Evolutionary conservation across 2,329 filamentous ascomycete genomes (phyloP), one percentile per base, ranked within the genome.

Genomic region (Aspergillus caelatus): DNA sequence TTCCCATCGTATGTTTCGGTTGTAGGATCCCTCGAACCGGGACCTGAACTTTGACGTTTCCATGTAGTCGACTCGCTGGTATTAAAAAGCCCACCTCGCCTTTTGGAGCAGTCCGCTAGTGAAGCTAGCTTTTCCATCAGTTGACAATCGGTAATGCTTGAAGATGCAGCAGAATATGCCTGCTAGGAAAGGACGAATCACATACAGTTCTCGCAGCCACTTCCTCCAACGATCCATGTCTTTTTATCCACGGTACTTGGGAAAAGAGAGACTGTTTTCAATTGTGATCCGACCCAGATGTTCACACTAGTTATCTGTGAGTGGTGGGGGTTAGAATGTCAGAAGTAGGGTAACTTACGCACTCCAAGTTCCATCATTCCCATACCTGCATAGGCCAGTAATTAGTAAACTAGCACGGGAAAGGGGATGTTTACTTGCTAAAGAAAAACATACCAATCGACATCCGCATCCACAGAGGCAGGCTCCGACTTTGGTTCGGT

Each of bases 351-450:
- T 2, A 19, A 58, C 56, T 8, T 58, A 58, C 56, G 56, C 56
- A 30, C 56, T 58, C 56, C 56, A 58, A 3, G 39, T 58, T 2
- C 56, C 56, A 36, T 58, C 56, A 50, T 48, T 21, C 2, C 56
- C 56, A 11, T 58, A 58, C 56, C 56, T 58, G 30, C 1, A 10
- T 16, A 8, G 26, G 39, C 11, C 1, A 1, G 11, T 14, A 23
- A 19, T 32, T 16, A 46, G 23, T 11, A 1, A 41, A 10, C n/a
- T 5, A n/a, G 30, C 56, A 36, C 30, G 30, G 23, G 56, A 41
- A 19, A 19, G n/a, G 14, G 6, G 7, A 1, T 0, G 3, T 19
- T 28, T 8, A 5, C 3, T 9, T 8, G 11, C 12, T 9, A 5
- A 26, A 14, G 1, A 1, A 21, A 14, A 16, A 39, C 32, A 4